Evolutionary conservation across 2,329 filamentous ascomycete species (phyloP), one percentile per base, ranked within the genome.

Genomic region (Neofusicoccum sp.): DNA sequence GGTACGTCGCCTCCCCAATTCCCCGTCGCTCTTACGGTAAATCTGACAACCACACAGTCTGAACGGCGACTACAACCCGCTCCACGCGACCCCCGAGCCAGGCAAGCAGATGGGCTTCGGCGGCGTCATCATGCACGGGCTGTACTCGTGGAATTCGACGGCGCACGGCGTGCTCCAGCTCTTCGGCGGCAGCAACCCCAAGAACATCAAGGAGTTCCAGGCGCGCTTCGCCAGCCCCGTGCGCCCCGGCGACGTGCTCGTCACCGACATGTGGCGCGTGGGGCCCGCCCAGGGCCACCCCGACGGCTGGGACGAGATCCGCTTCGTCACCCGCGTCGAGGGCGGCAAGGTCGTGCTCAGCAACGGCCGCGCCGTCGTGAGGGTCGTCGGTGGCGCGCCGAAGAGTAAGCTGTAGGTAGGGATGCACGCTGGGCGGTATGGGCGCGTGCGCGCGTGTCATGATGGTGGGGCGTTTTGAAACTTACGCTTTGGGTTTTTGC

Each of bases 41-140:
- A 59, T 8, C 64, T 16, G 9, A 4, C n/a, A 11, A 3, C 1
- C 47, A 41, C 71, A 73, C 66, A 85, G 92, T 66, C 84, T 97
- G 56, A 97, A 96, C 71, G 93, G 93, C 68, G 93, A 97, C 80
- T 97, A 97, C 79, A 97, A 97, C 81, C 93, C 93, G 33, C 87
- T 97, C 39, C 93, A 97, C 75, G 92, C 92, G 6, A 91, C 90
- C 16, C 92, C 92, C 11, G 91, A 92, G 78, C 91, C 92, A 0
- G 92, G 92, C 65, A 79, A 86, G 77, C 89, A 92, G 80, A 96
- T 97, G 91, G 93, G 93, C 65, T 97, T 96, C 69, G 91, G 92
- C 33, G 93, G 93, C 37, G 83, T 87, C 69, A 97, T 97, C 76
- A 90, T 96, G 75, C 93, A 97, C 79, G 93, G 93, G 22, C 82